Base-by-base conservation (phyloP, 1,139 yeast genomes). In the Taiozyma sp. region DNA sequence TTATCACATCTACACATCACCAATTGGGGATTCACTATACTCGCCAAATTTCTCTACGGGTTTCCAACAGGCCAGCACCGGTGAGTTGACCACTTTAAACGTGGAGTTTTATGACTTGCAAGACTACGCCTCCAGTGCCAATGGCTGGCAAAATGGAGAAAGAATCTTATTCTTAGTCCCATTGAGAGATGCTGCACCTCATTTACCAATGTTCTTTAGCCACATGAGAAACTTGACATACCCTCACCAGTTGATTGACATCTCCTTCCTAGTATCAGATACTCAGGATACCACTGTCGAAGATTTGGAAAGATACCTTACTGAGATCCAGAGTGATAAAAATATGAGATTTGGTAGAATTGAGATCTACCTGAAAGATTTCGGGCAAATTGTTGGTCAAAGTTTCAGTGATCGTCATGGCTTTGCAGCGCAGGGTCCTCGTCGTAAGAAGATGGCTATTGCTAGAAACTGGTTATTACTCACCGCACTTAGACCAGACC, bases 301-400 rank as follows among this genome's bases (percentile, higher is more conserved):
- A 32, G 71, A 72, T 47, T 63, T 80, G 48, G 67, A 71, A 55
- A 59, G 59, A 49, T 65, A 69, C 43, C 63, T 79, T 45, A 65
- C 65, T 29, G 71, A 69, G 40, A 63, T 76, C 34, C 84, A 80
- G 60, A 63, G 61, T 14, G 67, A 67, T 52, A 46, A 53, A 14
- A 47, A 57, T 6, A 49, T 58, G 54, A 65, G 72, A 49, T 76
- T 74, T 60, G 81, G 82, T 39, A 64, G 72, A 44, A 76, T 80
- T 48, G 80, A 78, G 53, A 79, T 80, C 45, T 79, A 66, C 58
- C 79, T 76, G 58, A 80, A 80, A 63, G 82, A 80, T 61, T 80
- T 80, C 61, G 84, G 84, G 48, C 83, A 79, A 57, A 74, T 76
- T 12, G 74, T 80, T 52, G 84, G 85, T 45, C 85, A 80, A 59